Evolutionary conservation across 495 filamentous ascomycete genomes (phyloP).

Genomic region (Aspergillus conjunctus): DNA sequence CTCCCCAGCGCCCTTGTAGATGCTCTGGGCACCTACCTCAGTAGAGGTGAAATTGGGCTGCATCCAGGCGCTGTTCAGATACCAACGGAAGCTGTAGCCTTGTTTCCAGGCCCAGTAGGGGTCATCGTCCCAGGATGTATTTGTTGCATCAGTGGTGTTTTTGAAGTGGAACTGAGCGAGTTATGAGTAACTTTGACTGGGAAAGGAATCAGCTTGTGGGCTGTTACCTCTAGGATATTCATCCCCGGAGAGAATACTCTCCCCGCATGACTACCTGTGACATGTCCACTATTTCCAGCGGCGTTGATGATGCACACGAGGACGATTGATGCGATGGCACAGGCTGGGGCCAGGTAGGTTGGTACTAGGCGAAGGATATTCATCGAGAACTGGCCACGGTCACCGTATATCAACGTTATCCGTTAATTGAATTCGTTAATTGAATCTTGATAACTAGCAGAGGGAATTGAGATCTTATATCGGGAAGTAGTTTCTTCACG

Average conservation of each 20-base stretch:
- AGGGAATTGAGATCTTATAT: not conserved
- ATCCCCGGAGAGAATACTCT: not conserved
- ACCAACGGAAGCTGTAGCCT: not conserved
- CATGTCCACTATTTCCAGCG: not conserved
- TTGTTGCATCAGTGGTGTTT: constrained; percentile 1
- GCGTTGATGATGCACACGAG: constrained; percentile 3
- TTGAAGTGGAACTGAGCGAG: not conserved
- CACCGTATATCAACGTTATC: not conserved
- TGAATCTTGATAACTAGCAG: too few species aligned
- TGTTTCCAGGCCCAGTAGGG: constrained; percentile 5
- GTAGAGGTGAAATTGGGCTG: not conserved
- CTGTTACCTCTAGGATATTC: not conserved
- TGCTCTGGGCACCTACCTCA: not conserved
- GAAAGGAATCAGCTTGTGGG: not conserved
- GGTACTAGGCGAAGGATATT: not conserved
- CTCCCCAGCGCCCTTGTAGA: not conserved
- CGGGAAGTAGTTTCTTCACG: not conserved
- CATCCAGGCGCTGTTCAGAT: not conserved
- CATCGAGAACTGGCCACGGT: not conserved
- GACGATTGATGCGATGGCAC: not conserved
- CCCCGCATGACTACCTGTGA: not conserved
- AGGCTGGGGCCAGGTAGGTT: not conserved
- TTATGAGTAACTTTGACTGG: not conserved
- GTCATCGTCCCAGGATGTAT: not conserved
- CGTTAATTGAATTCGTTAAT: too few species aligned